A percentile compares a stretch with the other conserved stretches of the same genome.
Conservation (phyloP, 106 monocot genomes). For the Amphibolis antarctica region DNA sequence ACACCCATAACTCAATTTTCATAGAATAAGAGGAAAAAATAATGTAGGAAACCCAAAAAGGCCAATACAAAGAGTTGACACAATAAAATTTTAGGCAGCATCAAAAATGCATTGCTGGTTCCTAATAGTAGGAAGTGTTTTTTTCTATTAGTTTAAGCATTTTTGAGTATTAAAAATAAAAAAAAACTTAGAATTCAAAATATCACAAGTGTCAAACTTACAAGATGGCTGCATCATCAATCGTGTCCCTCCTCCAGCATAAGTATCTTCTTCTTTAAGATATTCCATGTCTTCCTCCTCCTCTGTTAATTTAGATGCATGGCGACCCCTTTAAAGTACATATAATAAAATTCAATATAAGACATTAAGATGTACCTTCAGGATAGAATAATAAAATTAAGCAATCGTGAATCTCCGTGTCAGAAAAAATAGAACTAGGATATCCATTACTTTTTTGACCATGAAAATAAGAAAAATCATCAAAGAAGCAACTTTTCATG, state of each 20-base stretch:
- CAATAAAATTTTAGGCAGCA: too few relatives aligned
- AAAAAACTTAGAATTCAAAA: background rate
- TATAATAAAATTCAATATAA: background rate
- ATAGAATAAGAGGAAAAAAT: too few relatives aligned
- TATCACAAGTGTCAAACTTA: slow-evolving; percentile 16
- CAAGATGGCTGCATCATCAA: slow-evolving; percentile 84
- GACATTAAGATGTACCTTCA: background rate
- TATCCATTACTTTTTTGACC: background rate
- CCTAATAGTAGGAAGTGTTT: too few relatives aligned
- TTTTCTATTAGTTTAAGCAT: too few relatives aligned
- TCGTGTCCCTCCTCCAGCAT: slow-evolving; percentile 66
- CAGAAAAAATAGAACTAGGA: background rate
- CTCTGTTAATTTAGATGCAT: slow-evolving; percentile 85
- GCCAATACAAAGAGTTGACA: too few relatives aligned
- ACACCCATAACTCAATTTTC: too few relatives aligned
- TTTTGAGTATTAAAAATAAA: too few relatives aligned
- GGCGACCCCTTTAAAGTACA: slow-evolving; percentile 46
- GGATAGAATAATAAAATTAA: background rate
- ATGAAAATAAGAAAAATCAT: background rate
- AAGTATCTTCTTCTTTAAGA: slow-evolving; percentile 77
- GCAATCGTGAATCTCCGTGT: background rate
- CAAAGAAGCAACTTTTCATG: too few relatives aligned
- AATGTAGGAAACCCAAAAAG: too few relatives aligned
- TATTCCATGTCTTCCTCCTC: slow-evolving; percentile 89
- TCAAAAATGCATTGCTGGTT: too few relatives aligned